These are phyloP conservation scores for Russula ochroleuca DNA, from an alignment of 768 basidiomycete species.

Conservation along the genomic window DNA sequence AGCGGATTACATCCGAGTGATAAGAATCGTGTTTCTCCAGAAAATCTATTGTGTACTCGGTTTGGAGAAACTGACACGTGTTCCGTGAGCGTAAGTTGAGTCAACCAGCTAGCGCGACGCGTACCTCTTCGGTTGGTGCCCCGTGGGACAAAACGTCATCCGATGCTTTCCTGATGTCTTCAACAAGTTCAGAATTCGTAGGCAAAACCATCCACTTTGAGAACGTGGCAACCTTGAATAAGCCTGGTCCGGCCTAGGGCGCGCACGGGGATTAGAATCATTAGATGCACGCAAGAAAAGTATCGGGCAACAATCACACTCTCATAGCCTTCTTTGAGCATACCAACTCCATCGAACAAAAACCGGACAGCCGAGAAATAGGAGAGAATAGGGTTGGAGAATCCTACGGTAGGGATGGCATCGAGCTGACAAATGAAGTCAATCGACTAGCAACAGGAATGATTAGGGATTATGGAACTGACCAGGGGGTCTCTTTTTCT, in stretches of 20 bases:
- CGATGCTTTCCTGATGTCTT: constrained; percentile 48
- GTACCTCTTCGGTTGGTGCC: constrained; percentile 41
- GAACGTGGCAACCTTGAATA: constrained; percentile 44
- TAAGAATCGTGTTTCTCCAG: constrained; percentile 24
- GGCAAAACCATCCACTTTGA: constrained; percentile 46
- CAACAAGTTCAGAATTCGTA: constrained; percentile 41
- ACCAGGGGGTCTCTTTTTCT: constrained; percentile 9
- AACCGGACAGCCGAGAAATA: constrained; percentile 30
- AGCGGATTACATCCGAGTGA: constrained; percentile 30
- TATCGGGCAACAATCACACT: constrained; percentile 28
- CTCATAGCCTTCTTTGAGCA: constrained; percentile 37
- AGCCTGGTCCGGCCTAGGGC: constrained; percentile 24
- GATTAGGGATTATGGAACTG: not conserved
- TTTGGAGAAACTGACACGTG: constrained; percentile 33
- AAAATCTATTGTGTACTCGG: constrained; percentile 37
- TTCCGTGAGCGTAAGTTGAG: not conserved
- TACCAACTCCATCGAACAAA: constrained; percentile 28
- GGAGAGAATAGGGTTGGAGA: constrained; percentile 20
- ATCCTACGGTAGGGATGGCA: constrained; percentile 21
- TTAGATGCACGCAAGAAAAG: not conserved
- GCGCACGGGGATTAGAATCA: no score
- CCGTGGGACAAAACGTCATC: constrained; percentile 44
- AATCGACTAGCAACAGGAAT: not conserved
- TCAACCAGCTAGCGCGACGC: constrained; percentile 5
- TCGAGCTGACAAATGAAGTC: constrained; percentile 4